A percentile compares a stretch with the other conserved stretches of the same genome.
Conservation (phyloP, 164 flowering plant genomes). For the Vitis labrusca region DNA sequence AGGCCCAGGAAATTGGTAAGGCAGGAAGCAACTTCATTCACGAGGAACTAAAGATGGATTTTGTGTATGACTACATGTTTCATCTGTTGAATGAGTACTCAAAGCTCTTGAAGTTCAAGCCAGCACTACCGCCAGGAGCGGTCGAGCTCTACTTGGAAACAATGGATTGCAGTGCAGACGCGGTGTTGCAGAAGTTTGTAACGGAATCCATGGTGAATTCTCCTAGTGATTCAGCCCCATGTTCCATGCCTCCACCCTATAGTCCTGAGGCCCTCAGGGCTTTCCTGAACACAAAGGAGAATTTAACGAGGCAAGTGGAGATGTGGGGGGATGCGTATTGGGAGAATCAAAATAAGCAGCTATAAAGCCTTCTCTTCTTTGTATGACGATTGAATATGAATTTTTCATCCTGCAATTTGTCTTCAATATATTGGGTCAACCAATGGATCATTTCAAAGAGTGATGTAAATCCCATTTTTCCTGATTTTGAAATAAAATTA, state of each 20-base stretch:
- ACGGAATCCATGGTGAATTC: constrained; percentile 46
- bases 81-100: constrained; percentile 55
- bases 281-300: constrained; percentile 23
- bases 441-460: background rate
- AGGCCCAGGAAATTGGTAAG: constrained; percentile 58
- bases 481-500: too few species aligned
- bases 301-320: constrained; percentile 41
- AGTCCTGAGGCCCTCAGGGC: constrained; percentile 22
- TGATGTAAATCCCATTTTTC: too few species aligned
- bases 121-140: constrained; percentile 37
- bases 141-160: constrained; percentile 40
- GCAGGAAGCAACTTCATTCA: constrained; percentile 47
- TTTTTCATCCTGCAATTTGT: too few species aligned
- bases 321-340: constrained; percentile 37
- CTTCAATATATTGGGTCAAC: too few species aligned
- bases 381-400: too few species aligned
- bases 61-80: constrained; percentile 68
- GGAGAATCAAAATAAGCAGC: constrained; percentile 8
- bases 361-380: background rate
- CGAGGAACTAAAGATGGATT: constrained; percentile 53
- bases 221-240: constrained; percentile 44
- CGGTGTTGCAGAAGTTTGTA: constrained; percentile 37
- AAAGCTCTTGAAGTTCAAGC: constrained; percentile 54
- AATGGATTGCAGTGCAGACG: constrained; percentile 46
- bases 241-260: constrained; percentile 47